Evolutionary conservation across 2,329 filamentous ascomycete genomes (phyloP).

Genomic region (Claviceps pusilla): DNA sequence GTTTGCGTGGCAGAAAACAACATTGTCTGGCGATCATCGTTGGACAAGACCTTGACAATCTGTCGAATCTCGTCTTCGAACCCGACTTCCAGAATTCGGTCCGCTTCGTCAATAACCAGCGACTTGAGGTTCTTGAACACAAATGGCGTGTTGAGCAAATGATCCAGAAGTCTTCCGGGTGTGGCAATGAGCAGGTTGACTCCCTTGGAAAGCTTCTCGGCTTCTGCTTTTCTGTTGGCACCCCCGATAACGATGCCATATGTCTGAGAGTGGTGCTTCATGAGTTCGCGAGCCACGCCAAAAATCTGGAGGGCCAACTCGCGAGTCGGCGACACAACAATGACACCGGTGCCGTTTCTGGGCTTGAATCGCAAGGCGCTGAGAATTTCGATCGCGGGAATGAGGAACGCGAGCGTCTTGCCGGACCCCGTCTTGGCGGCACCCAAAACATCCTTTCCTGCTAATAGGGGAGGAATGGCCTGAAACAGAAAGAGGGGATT

Average conservation of each 20-base stretch:
- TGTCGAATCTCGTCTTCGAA: slow-evolving; percentile 98
- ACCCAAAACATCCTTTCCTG: slow-evolving; percentile 82
- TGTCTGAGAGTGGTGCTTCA: slow-evolving; percentile 85
- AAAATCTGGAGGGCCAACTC: slow-evolving; percentile 95
- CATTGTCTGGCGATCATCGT: slow-evolving; percentile 81
- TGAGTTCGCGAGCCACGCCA: slow-evolving; percentile 81
- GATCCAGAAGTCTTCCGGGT: slow-evolving; percentile 81
- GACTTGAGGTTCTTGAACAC: slow-evolving; percentile 85
- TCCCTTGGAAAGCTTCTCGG: slow-evolving; percentile 84
- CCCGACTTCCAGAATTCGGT: slow-evolving; percentile 89
- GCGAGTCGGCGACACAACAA: slow-evolving; percentile 83
- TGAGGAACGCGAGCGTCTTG: slow-evolving; percentile 89
- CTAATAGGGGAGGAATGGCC: slow-evolving; percentile 74
- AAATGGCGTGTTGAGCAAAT: slow-evolving; percentile 86
- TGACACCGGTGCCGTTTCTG: slow-evolving; percentile 79
- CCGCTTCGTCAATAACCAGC: slow-evolving; percentile 89
- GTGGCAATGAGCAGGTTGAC: slow-evolving; percentile 92
- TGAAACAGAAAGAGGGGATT: slow-evolving; percentile 2
- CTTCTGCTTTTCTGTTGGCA: slow-evolving; percentile 78
- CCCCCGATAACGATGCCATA: slow-evolving; percentile 94
- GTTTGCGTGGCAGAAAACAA: slow-evolving; percentile 98
- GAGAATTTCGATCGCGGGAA: slow-evolving; percentile 88
- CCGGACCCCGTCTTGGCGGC: slow-evolving; percentile 93
- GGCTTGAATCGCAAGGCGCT: slow-evolving; percentile 85
- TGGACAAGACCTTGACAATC: slow-evolving; percentile 86